Evolutionary conservation across 169 alveolate genomes (phyloP).

Genomic region (Hammondia hammondi): DNA sequence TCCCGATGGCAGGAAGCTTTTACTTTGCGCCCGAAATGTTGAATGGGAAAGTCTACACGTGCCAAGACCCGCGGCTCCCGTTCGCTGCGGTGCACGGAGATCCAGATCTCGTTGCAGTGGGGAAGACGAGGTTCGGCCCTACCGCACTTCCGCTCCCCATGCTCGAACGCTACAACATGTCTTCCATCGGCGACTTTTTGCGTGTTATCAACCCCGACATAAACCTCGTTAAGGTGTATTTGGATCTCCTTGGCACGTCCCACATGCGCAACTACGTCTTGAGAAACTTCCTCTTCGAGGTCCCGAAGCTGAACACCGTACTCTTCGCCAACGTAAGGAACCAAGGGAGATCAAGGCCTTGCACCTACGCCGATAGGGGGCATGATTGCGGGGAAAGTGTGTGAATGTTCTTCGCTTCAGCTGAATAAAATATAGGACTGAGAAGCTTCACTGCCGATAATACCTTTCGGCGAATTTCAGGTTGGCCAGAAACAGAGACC

Average conservation of each 20-base stretch:
- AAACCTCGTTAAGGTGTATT: slow-evolving; percentile 78
- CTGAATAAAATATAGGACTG: too few relatives aligned
- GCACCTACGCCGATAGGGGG: too few relatives aligned
- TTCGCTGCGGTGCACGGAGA: slow-evolving; percentile 91
- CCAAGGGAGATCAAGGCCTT: too few relatives aligned
- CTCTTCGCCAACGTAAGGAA: slow-evolving; percentile 77
- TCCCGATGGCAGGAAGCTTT: slow-evolving; percentile 89
- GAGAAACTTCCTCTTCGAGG: slow-evolving; percentile 83
- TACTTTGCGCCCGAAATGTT: slow-evolving; percentile 82
- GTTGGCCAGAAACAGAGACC: too few relatives aligned
- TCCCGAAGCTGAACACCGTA: slow-evolving; percentile 79
- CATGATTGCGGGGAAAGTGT: too few relatives aligned
- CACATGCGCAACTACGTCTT: slow-evolving; percentile 83
- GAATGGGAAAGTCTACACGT: slow-evolving; percentile 87
- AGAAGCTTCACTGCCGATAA: too few relatives aligned
- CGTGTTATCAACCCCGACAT: slow-evolving; percentile 80
- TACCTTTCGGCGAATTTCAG: too few relatives aligned
- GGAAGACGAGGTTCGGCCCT: slow-evolving; percentile 86
- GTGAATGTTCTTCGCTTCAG: too few relatives aligned
- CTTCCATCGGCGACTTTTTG: slow-evolving; percentile 81
- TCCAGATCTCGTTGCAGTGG: slow-evolving; percentile 83
- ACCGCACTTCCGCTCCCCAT: slow-evolving; percentile 89
- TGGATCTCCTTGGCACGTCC: slow-evolving; percentile 77
- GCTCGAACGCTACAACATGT: slow-evolving; percentile 82
- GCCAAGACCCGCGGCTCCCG: slow-evolving; percentile 87